These are phyloP conservation scores for Leccinellum luteum DNA, from an alignment of 768 basidiomycete species.

Conservation along the genomic window DNA sequence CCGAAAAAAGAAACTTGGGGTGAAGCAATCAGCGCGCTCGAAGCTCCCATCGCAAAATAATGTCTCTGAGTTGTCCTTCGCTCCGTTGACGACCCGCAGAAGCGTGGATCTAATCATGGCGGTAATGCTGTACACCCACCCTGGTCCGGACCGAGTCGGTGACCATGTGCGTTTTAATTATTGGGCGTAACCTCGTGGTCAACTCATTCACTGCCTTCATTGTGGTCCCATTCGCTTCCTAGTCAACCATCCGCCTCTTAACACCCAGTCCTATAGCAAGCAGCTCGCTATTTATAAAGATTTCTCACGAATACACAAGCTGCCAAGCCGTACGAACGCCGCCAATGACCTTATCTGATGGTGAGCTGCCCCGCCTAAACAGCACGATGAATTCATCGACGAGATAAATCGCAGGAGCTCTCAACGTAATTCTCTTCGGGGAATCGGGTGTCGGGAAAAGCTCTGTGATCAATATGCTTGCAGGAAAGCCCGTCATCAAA, in stretches of 20 bases:
- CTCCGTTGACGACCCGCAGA: background rate
- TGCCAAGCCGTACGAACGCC: background rate
- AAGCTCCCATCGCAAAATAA: background rate
- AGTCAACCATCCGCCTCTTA: conserved; percentile 4
- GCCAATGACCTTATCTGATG: conserved; percentile 19
- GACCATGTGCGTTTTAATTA: conserved; percentile 2
- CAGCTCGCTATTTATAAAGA: background rate
- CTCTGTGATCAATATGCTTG: conserved; percentile 44
- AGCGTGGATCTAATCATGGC: conserved; percentile 20
- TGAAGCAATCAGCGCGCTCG: conserved; percentile 1
- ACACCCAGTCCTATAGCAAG: background rate
- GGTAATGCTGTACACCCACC: conserved; percentile 18
- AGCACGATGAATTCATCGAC: background rate
- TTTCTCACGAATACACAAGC: conserved; percentile 12
- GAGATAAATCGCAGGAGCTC: background rate
- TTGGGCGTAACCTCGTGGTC: conserved; percentile 1
- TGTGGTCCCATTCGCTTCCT: conserved; percentile 1
- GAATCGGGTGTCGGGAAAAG: conserved; percentile 40
- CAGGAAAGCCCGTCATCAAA: conserved; percentile 24
- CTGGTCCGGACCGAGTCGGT: conserved; percentile 9
- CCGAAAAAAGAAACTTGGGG: background rate
- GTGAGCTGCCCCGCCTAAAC: conserved; percentile 10
- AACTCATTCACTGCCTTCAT: conserved; percentile 4
- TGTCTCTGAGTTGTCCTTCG: background rate
- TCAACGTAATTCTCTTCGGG: conserved; percentile 33